Base-by-base conservation (phyloP, 768 basidiomycete genomes). In the Daedaleopsis nitida region DNA sequence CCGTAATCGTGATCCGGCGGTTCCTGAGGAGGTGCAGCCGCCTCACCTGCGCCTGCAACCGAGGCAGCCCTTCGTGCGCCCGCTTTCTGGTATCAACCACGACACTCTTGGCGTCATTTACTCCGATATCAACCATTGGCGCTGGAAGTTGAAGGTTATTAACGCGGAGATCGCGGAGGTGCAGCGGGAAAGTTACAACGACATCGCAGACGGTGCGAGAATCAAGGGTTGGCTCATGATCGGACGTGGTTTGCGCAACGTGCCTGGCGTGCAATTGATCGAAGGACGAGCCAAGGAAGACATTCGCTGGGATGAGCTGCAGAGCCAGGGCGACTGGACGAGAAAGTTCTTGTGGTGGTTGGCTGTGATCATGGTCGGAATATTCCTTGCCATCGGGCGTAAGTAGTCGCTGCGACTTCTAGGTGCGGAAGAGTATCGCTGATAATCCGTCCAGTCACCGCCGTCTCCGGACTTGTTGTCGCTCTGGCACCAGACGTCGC, bases 201-300 rank as follows among this genome's bases (percentile, higher is more conserved):
- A 88, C 66, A 91, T 93, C 58, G 88, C 89, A 10, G 83, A 84
- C 56, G 91, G 91, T 9, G 77, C 80, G 34, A 75, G 81, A 49
- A 82, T 89, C 60, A 88, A 87, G 66, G 92, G 92, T 0, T 93
- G 91, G 89, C 69, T 94, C 55, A 74, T 94, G 69, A 81, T 91
- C 43, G 92, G 92, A 10, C 79, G 83, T 27, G 90, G 89, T 1
- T 71, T 92, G 60, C 73, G 84, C 57, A 81, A 80, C 65, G 70
- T 93, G 27, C 85, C 84, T 34, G 85, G 85, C 2, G 73, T 88
- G 6, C 76, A 89, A 69, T 74, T 88, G 38, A 91, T 94, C 23
- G 87, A 91, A 69, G 92, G 92, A 1, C 76, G 88, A 60, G 87
- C 90, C 14, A 92, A 90, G 72, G 91, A 93, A 68, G 91, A 93